phyloP scores from a whole-genome alignment of 1,139 yeast species.

The Blastobotrys ciferrii region DNA sequence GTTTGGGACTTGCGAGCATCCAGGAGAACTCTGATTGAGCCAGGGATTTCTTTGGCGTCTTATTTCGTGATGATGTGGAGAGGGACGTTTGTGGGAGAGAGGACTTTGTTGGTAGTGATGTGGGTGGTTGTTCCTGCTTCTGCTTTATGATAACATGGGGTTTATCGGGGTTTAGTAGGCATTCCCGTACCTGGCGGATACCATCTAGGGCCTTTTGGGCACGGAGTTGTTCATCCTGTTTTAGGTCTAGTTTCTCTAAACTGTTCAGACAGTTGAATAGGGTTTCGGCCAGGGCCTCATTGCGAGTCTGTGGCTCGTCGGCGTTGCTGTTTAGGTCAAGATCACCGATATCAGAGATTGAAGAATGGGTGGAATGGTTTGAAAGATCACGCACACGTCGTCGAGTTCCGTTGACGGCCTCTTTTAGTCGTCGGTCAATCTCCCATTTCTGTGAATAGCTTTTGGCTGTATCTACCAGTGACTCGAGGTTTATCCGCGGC shows the following conservation, averaged over 20 bases:
- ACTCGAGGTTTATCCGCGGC: constrained; percentile 23
- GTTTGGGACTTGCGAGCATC: constrained; percentile 18
- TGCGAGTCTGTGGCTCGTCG: constrained; percentile 19
- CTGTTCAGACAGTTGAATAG: constrained; percentile 19
- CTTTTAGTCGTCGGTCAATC: constrained; percentile 24
- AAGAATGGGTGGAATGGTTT: too few species aligned
- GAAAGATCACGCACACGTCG: constrained; percentile 11
- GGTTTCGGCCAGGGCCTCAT: constrained; percentile 22
- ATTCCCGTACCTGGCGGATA: constrained; percentile 24
- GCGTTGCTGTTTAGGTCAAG: too few species aligned
- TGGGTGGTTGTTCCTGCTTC: background rate
- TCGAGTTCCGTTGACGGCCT: constrained; percentile 17
- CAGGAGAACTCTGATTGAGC: constrained; percentile 23
- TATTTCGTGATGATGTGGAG: constrained; percentile 10
- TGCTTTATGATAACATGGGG: too few species aligned
- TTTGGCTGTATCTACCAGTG: constrained; percentile 27
- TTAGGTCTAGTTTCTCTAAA: constrained; percentile 17
- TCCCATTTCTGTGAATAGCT: constrained; percentile 25
- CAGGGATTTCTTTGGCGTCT: constrained; percentile 12
- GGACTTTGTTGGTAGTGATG: background rate
- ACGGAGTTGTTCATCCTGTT: background rate
- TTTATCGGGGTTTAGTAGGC: constrained; percentile 17
- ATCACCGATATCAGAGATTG: too few species aligned
- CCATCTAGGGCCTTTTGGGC: constrained; percentile 22
- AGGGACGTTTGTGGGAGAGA: constrained; percentile 3